Base-by-base conservation (phyloP, 768 basidiomycete species). In the Amanita polypyramis region DNA sequence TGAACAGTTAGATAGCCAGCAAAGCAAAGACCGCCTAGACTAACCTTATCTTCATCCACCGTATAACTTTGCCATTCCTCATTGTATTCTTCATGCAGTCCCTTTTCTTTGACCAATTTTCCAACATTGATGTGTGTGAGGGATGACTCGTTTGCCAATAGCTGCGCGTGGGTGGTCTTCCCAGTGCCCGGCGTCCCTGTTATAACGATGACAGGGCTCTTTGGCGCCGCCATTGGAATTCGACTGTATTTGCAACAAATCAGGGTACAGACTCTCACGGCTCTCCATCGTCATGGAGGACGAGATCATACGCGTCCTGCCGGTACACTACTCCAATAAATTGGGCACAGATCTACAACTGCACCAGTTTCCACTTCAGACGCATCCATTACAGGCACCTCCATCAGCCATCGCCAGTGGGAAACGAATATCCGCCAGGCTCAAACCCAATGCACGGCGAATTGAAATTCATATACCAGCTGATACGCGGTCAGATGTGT, bases 181-280 rank as follows among this genome's bases (percentile, higher is more conserved):
- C 92, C 94, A 30, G 92, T 94, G n/a, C 91, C 91, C 9, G 91
- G 90, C 12, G 91, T 93, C 51, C 90, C 92, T 36, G 91, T 94
- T 56, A 94, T 79, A 55, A 94, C 62, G 58, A 94, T 87, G 43
- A 82, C 75, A 38, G 88, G 89, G 20, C 63, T 67, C 52, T 63
- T 64, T 30, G 54, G 53, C 45, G n/a, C 19, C 21, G 38, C 7
- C 37, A 42, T 34, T 32, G 15, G 36, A 27, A 45, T 9, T 25
- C 40, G 43, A 43, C 12, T 40, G 34, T 35, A 21, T 33, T 12
- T 19, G 25, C 17, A 12, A 20, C 29, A 42, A 30, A 32, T 40
- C 43, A 39, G 46, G 46, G 36, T 23, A 42, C 38, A 29, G 12
- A 41, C 37, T 43, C 30, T 36, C 38, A 49, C 42, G 32, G 21